Percentiles rank a stretch among this genome's conserved stretches.
Conservation (phyloP, 352 stramenopile species). For the Pythium plurisporium region DNA sequence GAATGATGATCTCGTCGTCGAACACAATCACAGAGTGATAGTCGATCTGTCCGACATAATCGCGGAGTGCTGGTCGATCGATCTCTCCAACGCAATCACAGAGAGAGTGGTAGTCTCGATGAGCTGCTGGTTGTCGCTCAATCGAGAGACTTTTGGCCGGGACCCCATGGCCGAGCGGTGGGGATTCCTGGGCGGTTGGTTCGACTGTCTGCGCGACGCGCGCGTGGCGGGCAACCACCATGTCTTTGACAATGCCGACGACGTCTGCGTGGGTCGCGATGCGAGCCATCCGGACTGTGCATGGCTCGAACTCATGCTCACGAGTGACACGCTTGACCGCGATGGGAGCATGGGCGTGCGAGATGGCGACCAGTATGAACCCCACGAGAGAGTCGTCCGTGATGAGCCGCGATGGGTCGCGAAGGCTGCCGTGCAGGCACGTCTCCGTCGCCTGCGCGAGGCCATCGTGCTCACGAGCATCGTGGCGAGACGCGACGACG, state of each 20-base stretch:
- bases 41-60: neutral
- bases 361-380: neutral
- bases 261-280: neutral
- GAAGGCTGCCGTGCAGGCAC: neutral
- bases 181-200: neutral
- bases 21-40: neutral
- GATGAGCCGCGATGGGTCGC: neutral
- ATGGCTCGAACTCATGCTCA: neutral
- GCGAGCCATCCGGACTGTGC: neutral
- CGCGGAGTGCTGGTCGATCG: neutral
- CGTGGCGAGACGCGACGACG: constrained; percentile 2
- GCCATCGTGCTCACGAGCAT: constrained; percentile 1
- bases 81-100: neutral
- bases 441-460: constrained; percentile 8
- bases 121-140: neutral
- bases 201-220: neutral
- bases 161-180: too few relatives aligned
- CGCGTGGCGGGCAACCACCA: neutral
- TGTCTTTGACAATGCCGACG: neutral
- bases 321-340: neutral
- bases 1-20: neutral
- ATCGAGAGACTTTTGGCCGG: too few relatives aligned
- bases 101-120: neutral
- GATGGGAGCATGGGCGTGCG: neutral
- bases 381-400: neutral